A percentile compares a stretch with the other conserved stretches of the same genome.
Evolutionary conservation across 306 rosid species (phyloP).

Genomic region (Medicago arabica): DNA sequence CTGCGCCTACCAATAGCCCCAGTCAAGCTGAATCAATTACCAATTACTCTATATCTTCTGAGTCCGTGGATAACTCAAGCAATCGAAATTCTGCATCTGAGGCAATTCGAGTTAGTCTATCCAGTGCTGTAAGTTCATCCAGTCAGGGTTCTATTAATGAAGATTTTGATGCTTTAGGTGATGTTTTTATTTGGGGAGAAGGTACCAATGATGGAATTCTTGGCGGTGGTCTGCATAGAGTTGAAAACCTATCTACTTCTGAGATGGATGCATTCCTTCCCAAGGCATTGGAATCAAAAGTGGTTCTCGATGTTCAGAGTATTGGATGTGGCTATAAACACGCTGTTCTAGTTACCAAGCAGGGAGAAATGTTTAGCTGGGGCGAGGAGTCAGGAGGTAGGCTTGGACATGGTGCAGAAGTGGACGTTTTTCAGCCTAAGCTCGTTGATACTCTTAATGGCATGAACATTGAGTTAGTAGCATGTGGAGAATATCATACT

Average conservation of each 20-base stretch:
- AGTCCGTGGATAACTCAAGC: slow-evolving; percentile 67
- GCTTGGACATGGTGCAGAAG: slow-evolving; percentile 92
- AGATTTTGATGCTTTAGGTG: slow-evolving; percentile 81
- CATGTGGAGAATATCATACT: slow-evolving; percentile 94
- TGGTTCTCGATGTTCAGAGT: slow-evolving; percentile 84
- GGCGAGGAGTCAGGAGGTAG: slow-evolving; percentile 97
- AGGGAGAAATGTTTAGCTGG: slow-evolving; percentile 96
- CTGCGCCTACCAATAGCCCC: slow-evolving; percentile 56
- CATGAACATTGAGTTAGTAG: slow-evolving; percentile 73
- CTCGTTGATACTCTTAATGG: slow-evolving; percentile 73
- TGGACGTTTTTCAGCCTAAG: slow-evolving; percentile 86
- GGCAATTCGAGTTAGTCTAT: slow-evolving; percentile 78
- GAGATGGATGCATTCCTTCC: slow-evolving; percentile 83
- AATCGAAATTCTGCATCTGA: slow-evolving; percentile 78
- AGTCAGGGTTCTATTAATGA: slow-evolving; percentile 89
- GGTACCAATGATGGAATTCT: slow-evolving; percentile 73
- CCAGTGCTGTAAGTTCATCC: slow-evolving; percentile 95
- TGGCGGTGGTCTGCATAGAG: slow-evolving; percentile 75
- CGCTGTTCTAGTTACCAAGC: slow-evolving; percentile 83
- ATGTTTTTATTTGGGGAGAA: slow-evolving; percentile 92
- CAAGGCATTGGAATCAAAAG: slow-evolving; percentile 83
- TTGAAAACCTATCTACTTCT: slow-evolving; percentile 57
- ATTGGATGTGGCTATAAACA: slow-evolving; percentile 88
- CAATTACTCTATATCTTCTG: slow-evolving; percentile 60
- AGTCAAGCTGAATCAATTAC: slow-evolving; percentile 58